Conservation (phyloP, 768 basidiomycete species). For the Trichaptum fuscoviolaceum region DNA sequence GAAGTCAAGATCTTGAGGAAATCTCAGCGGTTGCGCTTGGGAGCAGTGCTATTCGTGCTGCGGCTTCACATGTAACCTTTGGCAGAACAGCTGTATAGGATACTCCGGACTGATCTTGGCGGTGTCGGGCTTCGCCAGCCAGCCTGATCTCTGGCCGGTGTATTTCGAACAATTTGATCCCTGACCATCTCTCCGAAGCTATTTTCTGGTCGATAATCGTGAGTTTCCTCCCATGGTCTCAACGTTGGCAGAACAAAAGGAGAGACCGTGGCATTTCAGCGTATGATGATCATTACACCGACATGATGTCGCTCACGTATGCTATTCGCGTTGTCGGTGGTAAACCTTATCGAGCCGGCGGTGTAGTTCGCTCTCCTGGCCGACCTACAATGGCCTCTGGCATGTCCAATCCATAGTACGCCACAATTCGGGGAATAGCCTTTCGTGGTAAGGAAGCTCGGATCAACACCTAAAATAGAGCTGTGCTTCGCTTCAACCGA, state of each 20-base stretch:
- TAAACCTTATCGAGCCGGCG: background rate
- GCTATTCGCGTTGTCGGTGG: background rate
- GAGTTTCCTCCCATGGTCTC: background rate
- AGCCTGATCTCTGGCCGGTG: background rate
- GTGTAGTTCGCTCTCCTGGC: background rate
- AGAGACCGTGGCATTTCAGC: background rate
- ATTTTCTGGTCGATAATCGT: background rate
- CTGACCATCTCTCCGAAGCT: background rate
- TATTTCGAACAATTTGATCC: background rate
- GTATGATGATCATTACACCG: background rate
- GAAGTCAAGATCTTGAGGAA: background rate
- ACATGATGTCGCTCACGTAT: background rate
- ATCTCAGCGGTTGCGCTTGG: background rate
- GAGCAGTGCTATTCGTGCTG: background rate
- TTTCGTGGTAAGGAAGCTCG: background rate
- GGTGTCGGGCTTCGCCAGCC: background rate
- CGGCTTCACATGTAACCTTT: background rate
- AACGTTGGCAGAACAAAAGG: conserved; percentile 1
- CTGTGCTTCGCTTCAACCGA: background rate
- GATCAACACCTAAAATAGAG: background rate
- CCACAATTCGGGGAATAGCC: background rate
- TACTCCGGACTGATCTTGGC: background rate
- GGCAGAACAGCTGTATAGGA: background rate
- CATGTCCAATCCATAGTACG: background rate
- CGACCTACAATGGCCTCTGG: background rate